These are phyloP conservation scores for Leccinum fibrillosum DNA, from an alignment of 768 basidiomycete genomes.

Conservation along the genomic window DNA sequence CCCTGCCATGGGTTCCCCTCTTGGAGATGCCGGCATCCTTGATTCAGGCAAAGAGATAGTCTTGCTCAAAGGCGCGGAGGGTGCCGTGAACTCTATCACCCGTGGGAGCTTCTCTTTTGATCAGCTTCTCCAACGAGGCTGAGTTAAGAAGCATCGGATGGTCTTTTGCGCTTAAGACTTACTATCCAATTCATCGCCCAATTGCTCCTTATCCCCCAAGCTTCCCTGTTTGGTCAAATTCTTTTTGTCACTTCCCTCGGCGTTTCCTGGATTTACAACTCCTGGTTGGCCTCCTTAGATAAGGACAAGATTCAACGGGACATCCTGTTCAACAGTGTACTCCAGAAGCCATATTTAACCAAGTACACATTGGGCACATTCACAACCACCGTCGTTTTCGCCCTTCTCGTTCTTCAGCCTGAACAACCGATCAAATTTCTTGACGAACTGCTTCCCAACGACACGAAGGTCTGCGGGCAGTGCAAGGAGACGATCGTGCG, in stretches of 20 bases:
- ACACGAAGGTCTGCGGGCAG: slow-evolving; percentile 16
- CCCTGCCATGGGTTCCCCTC: slow-evolving; percentile 23
- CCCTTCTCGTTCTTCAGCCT: slow-evolving; percentile 8
- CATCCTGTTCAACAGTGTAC: slow-evolving; percentile 9
- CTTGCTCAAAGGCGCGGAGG: slow-evolving; percentile 28
- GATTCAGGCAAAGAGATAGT: slow-evolving; percentile 22
- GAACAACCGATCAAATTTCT: slow-evolving; percentile 8
- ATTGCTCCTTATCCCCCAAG: not conserved
- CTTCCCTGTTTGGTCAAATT: not conserved
- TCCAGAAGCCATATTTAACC: slow-evolving; percentile 12
- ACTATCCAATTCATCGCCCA: not conserved
- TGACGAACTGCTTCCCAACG: slow-evolving; percentile 16
- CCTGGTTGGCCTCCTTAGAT: slow-evolving; percentile 29
- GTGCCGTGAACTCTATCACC: slow-evolving; percentile 31
- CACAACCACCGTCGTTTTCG: slow-evolving; percentile 18
- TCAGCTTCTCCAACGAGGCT: slow-evolving; percentile 18
- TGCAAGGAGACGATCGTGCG: slow-evolving; percentile 19
- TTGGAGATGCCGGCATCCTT: slow-evolving; percentile 30
- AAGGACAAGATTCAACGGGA: slow-evolving; percentile 16
- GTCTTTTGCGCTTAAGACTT: not conserved
- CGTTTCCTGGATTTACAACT: not conserved
- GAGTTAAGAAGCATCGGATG: not conserved
- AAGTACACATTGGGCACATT: slow-evolving; percentile 16
- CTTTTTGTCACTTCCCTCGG: not conserved
- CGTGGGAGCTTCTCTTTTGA: slow-evolving; percentile 27